phyloP scores from a whole-genome alignment of 768 basidiomycete species.

The Auricularia sp. region DNA sequence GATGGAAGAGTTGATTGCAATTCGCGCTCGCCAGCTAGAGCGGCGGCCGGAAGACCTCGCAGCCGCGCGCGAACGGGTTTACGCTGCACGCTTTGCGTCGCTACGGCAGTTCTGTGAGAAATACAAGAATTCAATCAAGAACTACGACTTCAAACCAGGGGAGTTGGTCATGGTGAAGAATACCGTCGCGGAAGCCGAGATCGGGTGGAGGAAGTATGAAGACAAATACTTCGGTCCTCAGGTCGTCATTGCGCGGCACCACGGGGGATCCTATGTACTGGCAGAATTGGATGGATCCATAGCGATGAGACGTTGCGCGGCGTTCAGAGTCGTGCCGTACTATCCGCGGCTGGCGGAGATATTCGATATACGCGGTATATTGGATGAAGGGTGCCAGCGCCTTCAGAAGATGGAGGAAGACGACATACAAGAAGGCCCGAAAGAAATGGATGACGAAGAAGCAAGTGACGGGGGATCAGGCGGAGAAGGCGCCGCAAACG shows the following conservation, averaged over 20 bases:
- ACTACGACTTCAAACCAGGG: constrained; percentile 21
- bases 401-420: no score
- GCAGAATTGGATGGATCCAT: constrained; percentile 13
- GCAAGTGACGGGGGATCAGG: no score
- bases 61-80: constrained; percentile 10
- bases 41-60: constrained; percentile 17
- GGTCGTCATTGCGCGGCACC: constrained; percentile 20
- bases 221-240: constrained; percentile 29
- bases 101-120: constrained; percentile 19
- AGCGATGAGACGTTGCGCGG: constrained; percentile 2
- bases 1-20: constrained; percentile 15
- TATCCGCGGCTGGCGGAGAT: no score
- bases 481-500: no score
- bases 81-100: constrained; percentile 13
- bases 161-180: constrained; percentile 28
- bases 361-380: no score
- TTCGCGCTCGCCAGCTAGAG: constrained; percentile 18
- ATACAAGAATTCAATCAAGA: constrained; percentile 10
- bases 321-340: constrained; percentile 5
- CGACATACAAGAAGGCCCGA: no score
- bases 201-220: constrained; percentile 20
- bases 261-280: constrained; percentile 9
- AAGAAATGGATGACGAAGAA: no score
- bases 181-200: constrained; percentile 20
- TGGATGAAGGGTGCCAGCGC: no score